These are phyloP conservation scores for Quercus alba DNA, from an alignment of 306 rosid species.

Conservation along the genomic window DNA sequence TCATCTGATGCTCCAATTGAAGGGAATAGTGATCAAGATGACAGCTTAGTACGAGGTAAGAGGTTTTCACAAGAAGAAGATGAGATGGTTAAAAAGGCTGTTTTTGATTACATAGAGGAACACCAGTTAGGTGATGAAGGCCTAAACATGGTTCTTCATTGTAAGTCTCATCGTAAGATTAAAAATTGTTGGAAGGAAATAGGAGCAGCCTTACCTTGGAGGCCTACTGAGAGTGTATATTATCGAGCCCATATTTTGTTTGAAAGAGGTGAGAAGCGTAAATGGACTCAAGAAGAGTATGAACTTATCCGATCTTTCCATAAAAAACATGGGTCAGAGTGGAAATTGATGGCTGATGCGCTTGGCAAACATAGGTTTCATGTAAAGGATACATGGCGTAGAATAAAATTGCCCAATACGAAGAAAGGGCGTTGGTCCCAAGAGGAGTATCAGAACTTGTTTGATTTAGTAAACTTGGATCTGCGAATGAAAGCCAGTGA, in stretches of 20 bases:
- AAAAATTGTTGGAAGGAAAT: constrained; percentile 76
- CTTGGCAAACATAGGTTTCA: constrained; percentile 64
- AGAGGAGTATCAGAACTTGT: constrained; percentile 67
- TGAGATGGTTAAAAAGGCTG: constrained; percentile 44
- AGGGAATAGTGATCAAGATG: not conserved
- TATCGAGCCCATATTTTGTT: constrained; percentile 60
- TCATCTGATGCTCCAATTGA: constrained; percentile 11
- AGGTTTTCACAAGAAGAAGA: constrained; percentile 76
- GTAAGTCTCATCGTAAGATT: constrained; percentile 6
- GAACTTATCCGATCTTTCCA: constrained; percentile 33
- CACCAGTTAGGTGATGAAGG: constrained; percentile 64
- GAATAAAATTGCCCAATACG: constrained; percentile 33
- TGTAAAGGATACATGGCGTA: constrained; percentile 73
- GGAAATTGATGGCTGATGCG: constrained; percentile 48
- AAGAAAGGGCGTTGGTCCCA: constrained; percentile 61
- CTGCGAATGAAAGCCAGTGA: constrained; percentile 51
- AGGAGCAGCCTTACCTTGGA: constrained; percentile 45
- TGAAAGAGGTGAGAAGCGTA: constrained; percentile 37
- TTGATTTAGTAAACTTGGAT: constrained; percentile 74
- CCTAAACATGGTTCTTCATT: constrained; percentile 47
- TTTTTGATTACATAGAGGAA: constrained; percentile 43
- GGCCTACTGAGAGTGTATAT: constrained; percentile 36
- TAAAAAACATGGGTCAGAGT: constrained; percentile 58
- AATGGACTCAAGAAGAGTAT: constrained; percentile 61
- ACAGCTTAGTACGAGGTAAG: constrained; percentile 41